Base-by-base conservation (phyloP, 1,139 yeast species). In the Kazachstania sp. region DNA sequence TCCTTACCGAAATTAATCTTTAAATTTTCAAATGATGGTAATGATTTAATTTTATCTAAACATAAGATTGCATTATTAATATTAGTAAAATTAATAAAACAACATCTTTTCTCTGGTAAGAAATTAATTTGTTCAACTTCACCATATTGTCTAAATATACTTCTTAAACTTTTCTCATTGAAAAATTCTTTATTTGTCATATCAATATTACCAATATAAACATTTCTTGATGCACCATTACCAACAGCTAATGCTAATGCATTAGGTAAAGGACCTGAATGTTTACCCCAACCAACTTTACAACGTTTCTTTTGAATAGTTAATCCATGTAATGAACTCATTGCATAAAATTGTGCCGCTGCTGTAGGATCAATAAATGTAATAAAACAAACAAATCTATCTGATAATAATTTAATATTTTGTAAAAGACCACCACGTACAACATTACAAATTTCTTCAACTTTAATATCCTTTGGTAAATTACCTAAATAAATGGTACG, bases 241-340 rank as follows among this genome's bases (percentile, higher is more conserved):
- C 92, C 78, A n/a, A 88, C 94, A 1, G 95, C 95, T 52, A 81
- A 69, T 7, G 87, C 79, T 50, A 90, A 74, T 3, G 86, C 83
- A 54, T 84, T 82, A n/a, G 87, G 79, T 49, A 90, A 72, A 1
- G 95, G 92, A 9, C 97, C 96, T 1, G 95, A 81, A 65, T 87
- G 95, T 63, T 86, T 86, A 44, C 97, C 98, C 97, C 97, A 92
- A 18, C 96, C 96, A 50, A 92, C 86, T 64, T 86, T 85, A 49
- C 90, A 79, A 56, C 86, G 75, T 58, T 90, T 76, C 58, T 83
- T 81, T 64, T 86, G 95, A 48, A 92, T 81, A 3, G 85, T 75
- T 48, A 92, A 69, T 1, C 94, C 95, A 56, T 86, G 92, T 52
- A 83, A 70, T 61, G 84, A 87, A 54, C 92, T 81, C 80, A 84